These are phyloP conservation scores for Lipomyces oligophaga DNA, from an alignment of 805 yeast species.

Conservation along the genomic window DNA sequence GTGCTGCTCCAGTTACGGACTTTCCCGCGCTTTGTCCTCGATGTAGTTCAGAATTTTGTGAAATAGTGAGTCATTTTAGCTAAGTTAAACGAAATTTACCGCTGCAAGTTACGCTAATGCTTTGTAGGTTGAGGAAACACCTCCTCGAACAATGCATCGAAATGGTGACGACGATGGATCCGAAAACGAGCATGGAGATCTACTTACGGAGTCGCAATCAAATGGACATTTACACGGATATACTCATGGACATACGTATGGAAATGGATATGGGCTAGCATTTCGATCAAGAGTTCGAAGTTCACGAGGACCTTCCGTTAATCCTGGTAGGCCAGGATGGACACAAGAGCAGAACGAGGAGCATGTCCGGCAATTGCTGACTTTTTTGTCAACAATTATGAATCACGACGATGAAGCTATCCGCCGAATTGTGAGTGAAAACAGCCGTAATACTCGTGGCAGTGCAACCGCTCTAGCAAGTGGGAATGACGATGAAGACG, in stretches of 20 bases:
- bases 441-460: no score
- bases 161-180: constrained; percentile 41
- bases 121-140: constrained; percentile 14
- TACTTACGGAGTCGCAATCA: no score
- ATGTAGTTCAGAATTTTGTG: constrained; percentile 27
- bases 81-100: neutral
- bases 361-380: constrained; percentile 13
- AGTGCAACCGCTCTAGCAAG: no score
- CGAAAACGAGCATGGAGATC: constrained; percentile 41
- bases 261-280: no score
- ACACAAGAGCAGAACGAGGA: no score
- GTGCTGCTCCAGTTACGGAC: constrained; percentile 5
- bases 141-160: no score
- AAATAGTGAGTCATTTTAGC: constrained; percentile 13
- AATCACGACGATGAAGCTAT: neutral
- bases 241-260: no score
- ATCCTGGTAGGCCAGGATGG: no score
- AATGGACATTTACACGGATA: no score
- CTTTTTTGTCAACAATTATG: constrained; percentile 12
- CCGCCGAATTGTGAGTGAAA: neutral
- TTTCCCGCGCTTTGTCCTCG: constrained; percentile 24
- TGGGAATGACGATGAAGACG: no score
- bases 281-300: no score
- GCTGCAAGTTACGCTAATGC: neutral
- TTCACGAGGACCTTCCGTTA: no score